Evolutionary conservation across 257 asterid species (phyloP).

Genomic region (Solanum clarkiae): DNA sequence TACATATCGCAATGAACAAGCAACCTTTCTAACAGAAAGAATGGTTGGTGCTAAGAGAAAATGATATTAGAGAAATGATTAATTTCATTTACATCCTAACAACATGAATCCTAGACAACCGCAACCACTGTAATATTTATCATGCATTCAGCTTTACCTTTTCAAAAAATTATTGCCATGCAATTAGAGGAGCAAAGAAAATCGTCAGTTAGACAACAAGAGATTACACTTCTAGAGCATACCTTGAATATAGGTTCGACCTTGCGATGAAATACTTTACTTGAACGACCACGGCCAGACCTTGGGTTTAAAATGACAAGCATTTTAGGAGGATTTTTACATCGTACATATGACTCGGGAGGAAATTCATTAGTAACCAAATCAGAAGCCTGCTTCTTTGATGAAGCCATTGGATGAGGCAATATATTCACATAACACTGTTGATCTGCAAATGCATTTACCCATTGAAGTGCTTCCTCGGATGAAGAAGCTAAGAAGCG

Average conservation of each 20-base stretch:
- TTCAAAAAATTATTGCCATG: background rate
- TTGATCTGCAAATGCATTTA: slow-evolving; percentile 91
- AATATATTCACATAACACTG: slow-evolving; percentile 87
- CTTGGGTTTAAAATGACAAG: slow-evolving; percentile 93
- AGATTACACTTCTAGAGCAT: slow-evolving; percentile 10
- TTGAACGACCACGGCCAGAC: slow-evolving; percentile 95
- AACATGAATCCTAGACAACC: background rate
- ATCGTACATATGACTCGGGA: slow-evolving; percentile 70
- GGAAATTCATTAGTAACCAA: slow-evolving; percentile 61
- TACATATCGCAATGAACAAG: background rate
- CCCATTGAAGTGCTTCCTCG: slow-evolving; percentile 93
- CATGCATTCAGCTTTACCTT: background rate
- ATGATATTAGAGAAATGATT: background rate
- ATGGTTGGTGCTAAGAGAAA: background rate
- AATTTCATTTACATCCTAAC: background rate
- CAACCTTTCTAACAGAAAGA: background rate
- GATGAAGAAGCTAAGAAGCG: slow-evolving; percentile 76
- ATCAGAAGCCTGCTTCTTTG: slow-evolving; percentile 56
- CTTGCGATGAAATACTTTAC: slow-evolving; percentile 75
- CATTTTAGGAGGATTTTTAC: slow-evolving; percentile 84
- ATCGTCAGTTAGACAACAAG: background rate
- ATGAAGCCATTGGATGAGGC: slow-evolving; percentile 83
- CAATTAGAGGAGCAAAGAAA: background rate
- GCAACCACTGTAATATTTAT: background rate
- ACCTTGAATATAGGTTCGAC: slow-evolving; percentile 95